Evolutionary conservation across 192 early-diverging fungal species (phyloP).

Genomic region (Backusella parvicylindrica): DNA sequence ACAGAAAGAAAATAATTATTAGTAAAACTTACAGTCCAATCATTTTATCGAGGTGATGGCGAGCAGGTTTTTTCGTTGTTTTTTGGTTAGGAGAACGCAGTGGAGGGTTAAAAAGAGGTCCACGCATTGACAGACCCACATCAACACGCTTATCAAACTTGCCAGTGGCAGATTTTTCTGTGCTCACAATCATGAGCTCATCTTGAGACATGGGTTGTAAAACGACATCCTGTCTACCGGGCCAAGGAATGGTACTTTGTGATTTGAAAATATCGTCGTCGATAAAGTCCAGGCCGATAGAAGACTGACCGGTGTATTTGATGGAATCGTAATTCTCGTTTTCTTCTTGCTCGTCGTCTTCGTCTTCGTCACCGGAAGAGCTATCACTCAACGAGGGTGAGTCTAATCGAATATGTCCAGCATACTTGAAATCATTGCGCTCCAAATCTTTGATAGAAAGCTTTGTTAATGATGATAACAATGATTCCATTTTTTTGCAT

Average conservation of each 20-base stretch:
- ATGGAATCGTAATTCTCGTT: constrained; percentile 26
- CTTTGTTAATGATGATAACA: constrained; percentile 21
- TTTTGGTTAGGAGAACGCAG: background rate
- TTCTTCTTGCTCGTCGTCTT: background rate
- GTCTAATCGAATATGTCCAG: background rate
- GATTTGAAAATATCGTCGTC: constrained; percentile 24
- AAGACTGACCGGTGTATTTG: constrained; percentile 22
- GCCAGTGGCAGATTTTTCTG: constrained; percentile 8
- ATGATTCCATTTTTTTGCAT: constrained; percentile 33
- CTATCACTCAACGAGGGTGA: background rate
- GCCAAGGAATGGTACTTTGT: constrained; percentile 20
- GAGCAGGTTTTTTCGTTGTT: background rate
- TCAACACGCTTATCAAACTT: constrained; percentile 7
- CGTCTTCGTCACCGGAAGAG: background rate
- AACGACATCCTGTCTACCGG: constrained; percentile 21
- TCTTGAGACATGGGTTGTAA: constrained; percentile 23
- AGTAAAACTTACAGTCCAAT: constrained; percentile 3
- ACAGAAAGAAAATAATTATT: background rate
- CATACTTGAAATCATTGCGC: constrained; percentile 6
- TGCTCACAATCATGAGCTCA: constrained; percentile 28
- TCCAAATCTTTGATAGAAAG: constrained; percentile 25
- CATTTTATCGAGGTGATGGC: background rate
- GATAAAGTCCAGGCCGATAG: constrained; percentile 23
- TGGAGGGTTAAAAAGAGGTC: background rate
- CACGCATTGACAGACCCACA: constrained; percentile 25